Evolutionary conservation across 371 early-diverging fungal species (phyloP), one percentile per base, ranked within the genome.

Genomic region (Blakeslea trispora): DNA sequence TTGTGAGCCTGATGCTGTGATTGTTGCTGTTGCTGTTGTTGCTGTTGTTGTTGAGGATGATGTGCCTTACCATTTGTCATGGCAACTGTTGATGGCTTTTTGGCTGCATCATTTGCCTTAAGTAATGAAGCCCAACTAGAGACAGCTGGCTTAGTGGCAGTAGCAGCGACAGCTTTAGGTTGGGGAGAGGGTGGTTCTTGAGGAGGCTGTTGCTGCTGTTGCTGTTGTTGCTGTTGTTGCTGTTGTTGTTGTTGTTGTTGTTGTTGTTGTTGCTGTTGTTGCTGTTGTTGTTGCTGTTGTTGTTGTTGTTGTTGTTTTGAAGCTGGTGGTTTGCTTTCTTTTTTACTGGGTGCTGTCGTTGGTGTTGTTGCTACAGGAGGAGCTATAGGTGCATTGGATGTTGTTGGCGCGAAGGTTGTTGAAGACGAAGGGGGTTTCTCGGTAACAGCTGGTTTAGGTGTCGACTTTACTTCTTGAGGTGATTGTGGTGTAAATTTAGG

Each of bases 51-150:
- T 10, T 37, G 37, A 6, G 37, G 11, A 9, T 37, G 37, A 10
- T 21, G 28, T 32, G 11, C 39, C 45, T 64, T 41, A 19, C 59
- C 60, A 55, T 67, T 53, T 17, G 43, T 46, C 17, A 35, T 43
- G 15, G 63, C 61, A 39, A 54, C 61, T 32, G 57, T 19, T 28
- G 59, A 44, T 18, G 53, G 18, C 44, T 55, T 50, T 15, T 49
- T 52, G 31, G 43, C 47, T n/a, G 53, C 54, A 41, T 57, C 75
- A 55, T 55, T 62, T 55, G 67, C 61, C 65, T 69, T 80, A 50
- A 73, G 50, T 40, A 88, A 64, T 13, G 82, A 72, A 14, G 90
- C 87, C 87, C 89, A 89, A 63, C 78, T 83, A 22, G 66, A 19
- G 7, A 23, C 45, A 35, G 50, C 13, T 9, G 64, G 45, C 14